Evolutionary conservation across 768 basidiomycete species (phyloP), one percentile per base, ranked within the genome.

Genomic region (Rhizopogon roseolus): DNA sequence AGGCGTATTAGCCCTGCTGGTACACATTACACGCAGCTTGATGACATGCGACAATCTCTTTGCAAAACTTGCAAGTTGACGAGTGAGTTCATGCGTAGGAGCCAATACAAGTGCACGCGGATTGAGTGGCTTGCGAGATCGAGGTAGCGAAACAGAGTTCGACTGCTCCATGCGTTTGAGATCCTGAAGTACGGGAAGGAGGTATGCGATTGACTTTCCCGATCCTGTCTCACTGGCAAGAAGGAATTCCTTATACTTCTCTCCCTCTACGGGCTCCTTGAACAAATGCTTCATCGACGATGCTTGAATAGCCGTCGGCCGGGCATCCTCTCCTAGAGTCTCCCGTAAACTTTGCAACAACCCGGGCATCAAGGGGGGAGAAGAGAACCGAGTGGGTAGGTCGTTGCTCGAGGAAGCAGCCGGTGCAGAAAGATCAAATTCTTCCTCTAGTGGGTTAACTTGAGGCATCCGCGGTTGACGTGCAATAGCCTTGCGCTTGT

Each of bases 181-280:
- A 57, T 79, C 72, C 58, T 95, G 88, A 2, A 96, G 75, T 51
- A 95, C 68, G 0, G 93, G 93, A 5, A 95, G 77, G 41, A 95
- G 79, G 67, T 94, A 96, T 1, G 94, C 93, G 28, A 95, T 80
- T 2, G 89, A 93, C 72, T 96, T 96, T 1, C 93, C 93, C 0
- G 91, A 93, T 14, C 94, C 93, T 0, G 92, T 96, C 68, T 95
- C 93, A 0, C 88, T 86, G 0, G 91, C 93, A 1, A 96, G 76
- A 6, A 96, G 78, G 58, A 78, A 85, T 45, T 82, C 73, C 43
- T 55, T 68, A 61, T 54, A 58, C 27, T 50, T 60, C 13, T 57
- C 37, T 36, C 49, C 60, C 14, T 41, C 29, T 34, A 55, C 50
- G 22, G 62, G 49, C 45, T 45, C 52, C 6, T 71, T 68, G 50